phyloP scores from a whole-genome alignment of 1,284 basidiomycete genomes.

The Fomes fomentarius region DNA sequence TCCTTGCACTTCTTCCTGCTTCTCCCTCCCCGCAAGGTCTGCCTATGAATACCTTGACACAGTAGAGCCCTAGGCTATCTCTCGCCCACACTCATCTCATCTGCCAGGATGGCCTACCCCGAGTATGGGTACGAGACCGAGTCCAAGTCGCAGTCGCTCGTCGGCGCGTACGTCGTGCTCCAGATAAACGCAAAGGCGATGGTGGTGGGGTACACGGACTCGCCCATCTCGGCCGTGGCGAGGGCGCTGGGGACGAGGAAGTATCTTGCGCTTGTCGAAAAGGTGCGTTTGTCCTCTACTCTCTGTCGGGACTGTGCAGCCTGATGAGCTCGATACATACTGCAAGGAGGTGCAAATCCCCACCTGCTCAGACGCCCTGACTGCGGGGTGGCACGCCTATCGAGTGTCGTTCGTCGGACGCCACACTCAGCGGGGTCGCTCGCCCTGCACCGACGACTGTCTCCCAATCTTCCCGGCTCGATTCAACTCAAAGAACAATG shows the following conservation, averaged over 20 bases:
- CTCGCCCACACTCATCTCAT: background rate
- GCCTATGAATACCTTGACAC: background rate
- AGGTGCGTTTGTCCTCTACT: background rate
- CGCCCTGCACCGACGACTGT: background rate
- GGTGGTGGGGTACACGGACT: conserved; percentile 14
- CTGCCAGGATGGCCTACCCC: background rate
- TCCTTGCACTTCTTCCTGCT: background rate
- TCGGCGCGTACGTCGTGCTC: conserved; percentile 7
- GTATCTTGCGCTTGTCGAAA: conserved; percentile 14
- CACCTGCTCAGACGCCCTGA: background rate
- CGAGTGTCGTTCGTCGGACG: conserved; percentile 11
- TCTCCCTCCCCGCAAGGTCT: background rate
- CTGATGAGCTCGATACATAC: background rate
- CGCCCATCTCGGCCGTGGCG: conserved; percentile 7
- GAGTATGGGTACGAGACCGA: too few relatives aligned
- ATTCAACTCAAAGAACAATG: background rate
- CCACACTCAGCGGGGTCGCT: background rate
- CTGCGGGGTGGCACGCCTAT: conserved; percentile 10
- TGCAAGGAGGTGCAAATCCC: conserved; percentile 12
- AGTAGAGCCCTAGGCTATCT: too few relatives aligned
- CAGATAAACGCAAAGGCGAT: conserved; percentile 12
- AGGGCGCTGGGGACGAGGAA: conserved; percentile 5
- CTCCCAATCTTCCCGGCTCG: conserved; percentile 8
- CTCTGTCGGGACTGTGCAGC: background rate
- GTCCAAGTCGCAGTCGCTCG: too few relatives aligned